phyloP scores from a whole-genome alignment of 495 filamentous ascomycete genomes.

The Penicillium maclennaniae region DNA sequence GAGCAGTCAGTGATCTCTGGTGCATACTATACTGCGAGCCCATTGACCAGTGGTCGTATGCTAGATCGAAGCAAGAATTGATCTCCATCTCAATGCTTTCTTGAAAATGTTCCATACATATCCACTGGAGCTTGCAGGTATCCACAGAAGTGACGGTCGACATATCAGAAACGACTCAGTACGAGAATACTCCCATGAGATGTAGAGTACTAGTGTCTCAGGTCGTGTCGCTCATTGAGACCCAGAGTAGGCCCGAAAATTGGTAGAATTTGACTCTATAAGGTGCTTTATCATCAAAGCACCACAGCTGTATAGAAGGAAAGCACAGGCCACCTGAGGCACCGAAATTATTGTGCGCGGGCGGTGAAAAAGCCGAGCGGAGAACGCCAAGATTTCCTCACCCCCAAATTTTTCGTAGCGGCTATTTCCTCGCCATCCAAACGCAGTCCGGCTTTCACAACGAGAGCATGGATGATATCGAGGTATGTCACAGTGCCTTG shows the following conservation, averaged over 20 bases:
- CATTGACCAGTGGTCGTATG: background rate
- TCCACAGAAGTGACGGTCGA: too few relatives aligned
- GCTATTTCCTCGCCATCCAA: constrained; percentile 4
- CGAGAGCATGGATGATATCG: constrained; percentile 43
- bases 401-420: constrained; percentile 40
- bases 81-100: too few relatives aligned
- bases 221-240: too few relatives aligned
- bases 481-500: constrained; percentile 32
- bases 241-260: too few relatives aligned
- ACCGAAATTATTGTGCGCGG: constrained; percentile 20
- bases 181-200: too few relatives aligned
- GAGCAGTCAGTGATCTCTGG: background rate
- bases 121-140: too few relatives aligned
- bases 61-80: background rate
- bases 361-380: constrained; percentile 38
- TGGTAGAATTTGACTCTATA: too few relatives aligned
- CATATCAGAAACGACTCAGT: too few relatives aligned
- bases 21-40: background rate
- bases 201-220: too few relatives aligned
- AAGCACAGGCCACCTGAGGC: constrained; percentile 14
- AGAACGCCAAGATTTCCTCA: constrained; percentile 43
- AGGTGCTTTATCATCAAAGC: too few relatives aligned
- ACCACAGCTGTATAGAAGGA: background rate
- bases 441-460: background rate
- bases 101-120: too few relatives aligned